A percentile compares a stretch with the other conserved stretches of the same genome.
Conservation (phyloP, 1,139 yeast species). For the Hemisphaericaspora subhashii region DNA sequence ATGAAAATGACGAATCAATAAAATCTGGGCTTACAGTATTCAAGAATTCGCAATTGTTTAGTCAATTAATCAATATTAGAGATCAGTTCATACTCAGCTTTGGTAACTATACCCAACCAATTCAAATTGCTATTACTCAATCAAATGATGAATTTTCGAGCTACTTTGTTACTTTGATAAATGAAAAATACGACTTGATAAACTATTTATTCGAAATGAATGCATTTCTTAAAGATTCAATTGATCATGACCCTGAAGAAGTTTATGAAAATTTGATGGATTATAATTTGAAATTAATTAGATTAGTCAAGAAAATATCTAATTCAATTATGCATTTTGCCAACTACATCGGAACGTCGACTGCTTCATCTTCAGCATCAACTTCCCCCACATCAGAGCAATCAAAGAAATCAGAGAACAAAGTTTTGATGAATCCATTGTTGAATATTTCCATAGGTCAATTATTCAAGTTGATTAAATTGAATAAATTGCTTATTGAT, state of each 20-base stretch:
- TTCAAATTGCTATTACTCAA: constrained; percentile 1
- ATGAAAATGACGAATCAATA: constrained; percentile 7
- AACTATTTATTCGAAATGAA: constrained; percentile 31
- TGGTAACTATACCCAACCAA: constrained; percentile 5
- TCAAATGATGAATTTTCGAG: constrained; percentile 8
- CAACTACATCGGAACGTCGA: constrained; percentile 22
- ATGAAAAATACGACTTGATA: constrained; percentile 23
- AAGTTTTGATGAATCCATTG: constrained; percentile 29
- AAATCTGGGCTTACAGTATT: constrained; percentile 5
- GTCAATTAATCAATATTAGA: constrained; percentile 19
- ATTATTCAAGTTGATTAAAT: constrained; percentile 34
- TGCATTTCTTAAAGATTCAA: constrained; percentile 15
- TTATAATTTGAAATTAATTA: constrained; percentile 45
- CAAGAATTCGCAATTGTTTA: constrained; percentile 13
- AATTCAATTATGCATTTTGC: constrained; percentile 37
- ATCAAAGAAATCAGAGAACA: constrained; percentile 9
- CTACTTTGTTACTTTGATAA: constrained; percentile 12
- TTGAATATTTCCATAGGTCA: constrained; percentile 38
- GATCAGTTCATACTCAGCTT: constrained; percentile 14
- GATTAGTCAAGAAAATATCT: constrained; percentile 43
- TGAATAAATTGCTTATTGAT: constrained; percentile 38
- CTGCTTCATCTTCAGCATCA: constrained; percentile 8
- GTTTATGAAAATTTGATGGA: constrained; percentile 46
- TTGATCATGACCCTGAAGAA: constrained; percentile 29
- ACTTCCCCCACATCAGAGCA: constrained; percentile 2